A percentile compares a stretch with the other conserved stretches of the same genome.
Conservation (phyloP, 345 rosid genomes). For the Eucalyptus erythrocorys region DNA sequence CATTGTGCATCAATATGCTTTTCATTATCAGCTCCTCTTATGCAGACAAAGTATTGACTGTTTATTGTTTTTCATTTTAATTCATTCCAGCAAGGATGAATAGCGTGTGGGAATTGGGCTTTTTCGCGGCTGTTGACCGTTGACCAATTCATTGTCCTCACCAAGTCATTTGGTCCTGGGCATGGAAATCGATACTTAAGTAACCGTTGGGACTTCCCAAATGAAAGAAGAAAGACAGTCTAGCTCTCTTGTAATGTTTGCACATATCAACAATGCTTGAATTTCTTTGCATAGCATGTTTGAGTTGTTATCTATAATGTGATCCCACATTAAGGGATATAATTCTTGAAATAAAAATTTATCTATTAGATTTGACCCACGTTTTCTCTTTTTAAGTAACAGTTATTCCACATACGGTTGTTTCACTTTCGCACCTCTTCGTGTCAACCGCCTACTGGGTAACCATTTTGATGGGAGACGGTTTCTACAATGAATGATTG, state of each 20-base stretch:
- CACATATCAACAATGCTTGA: not conserved
- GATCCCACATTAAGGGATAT: too few species aligned
- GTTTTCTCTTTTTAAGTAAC: too few species aligned
- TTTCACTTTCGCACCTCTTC: rapidly evolving
- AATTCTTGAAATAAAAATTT: too few species aligned
- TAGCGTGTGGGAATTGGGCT: constrained; percentile 63
- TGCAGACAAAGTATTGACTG: not conserved
- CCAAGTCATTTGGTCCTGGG: constrained; percentile 8
- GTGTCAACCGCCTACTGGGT: rapidly evolving
- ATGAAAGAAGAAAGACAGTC: not conserved
- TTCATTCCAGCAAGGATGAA: constrained; percentile 28
- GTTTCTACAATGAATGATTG: rapidly evolving
- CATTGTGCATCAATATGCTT: not conserved
- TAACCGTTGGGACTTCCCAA: not conserved
- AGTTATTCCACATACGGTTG: rapidly evolving
- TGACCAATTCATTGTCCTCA: constrained; percentile 46
- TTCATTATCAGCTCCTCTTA: not conserved
- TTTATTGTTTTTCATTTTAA: not conserved
- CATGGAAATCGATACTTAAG: not conserved
- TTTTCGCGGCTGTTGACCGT: constrained; percentile 13
- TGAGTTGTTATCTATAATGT: not conserved
- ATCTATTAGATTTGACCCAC: too few species aligned
- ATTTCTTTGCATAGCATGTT: not conserved
- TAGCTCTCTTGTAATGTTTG: not conserved
- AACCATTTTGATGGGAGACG: too few species aligned